A percentile compares a stretch with the other conserved stretches of the same genome.
These are phyloP conservation scores for Paragyromitra xinjiangensis DNA, from an alignment of 495 filamentous ascomycete genomes.

Conservation along the genomic window DNA sequence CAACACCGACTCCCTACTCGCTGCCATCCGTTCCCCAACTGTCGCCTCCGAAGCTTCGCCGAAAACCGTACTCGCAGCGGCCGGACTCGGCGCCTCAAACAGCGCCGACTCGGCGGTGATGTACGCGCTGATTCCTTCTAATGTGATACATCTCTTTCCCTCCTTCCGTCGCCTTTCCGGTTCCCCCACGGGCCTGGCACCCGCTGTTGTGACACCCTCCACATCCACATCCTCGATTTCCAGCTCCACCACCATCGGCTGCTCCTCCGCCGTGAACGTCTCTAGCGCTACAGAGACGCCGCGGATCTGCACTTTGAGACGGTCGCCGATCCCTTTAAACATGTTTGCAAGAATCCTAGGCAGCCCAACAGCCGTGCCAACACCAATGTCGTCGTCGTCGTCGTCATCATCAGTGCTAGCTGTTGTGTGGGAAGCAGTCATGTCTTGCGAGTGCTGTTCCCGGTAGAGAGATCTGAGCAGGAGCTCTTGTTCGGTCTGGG, in stretches of 20 bases:
- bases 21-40: constrained; percentile 58
- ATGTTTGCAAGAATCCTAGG: constrained; percentile 85
- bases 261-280: constrained; percentile 61
- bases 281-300: constrained; percentile 74
- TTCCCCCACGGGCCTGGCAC: constrained; percentile 18
- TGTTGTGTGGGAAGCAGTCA: constrained; percentile 59
- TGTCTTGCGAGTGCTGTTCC: constrained; percentile 64
- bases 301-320: constrained; percentile 74
- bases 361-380: constrained; percentile 75
- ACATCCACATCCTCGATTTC: constrained; percentile 72
- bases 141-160: constrained; percentile 71
- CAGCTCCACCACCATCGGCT: constrained; percentile 67
- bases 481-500: constrained; percentile 71
- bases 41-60: constrained; percentile 58
- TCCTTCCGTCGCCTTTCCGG: constrained; percentile 60
- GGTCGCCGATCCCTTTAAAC: constrained; percentile 81
- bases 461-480: constrained; percentile 77
- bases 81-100: constrained; percentile 72
- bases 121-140: constrained; percentile 70
- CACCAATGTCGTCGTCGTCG: constrained; percentile 72
- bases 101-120: constrained; percentile 77
- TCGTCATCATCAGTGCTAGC: constrained; percentile 64
- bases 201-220: constrained; percentile 67
- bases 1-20: constrained; percentile 8
- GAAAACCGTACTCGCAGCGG: constrained; percentile 66